Evolutionary conservation across 169 alveolate species (phyloP).

Genomic region (Amoebophrya sp.): DNA sequence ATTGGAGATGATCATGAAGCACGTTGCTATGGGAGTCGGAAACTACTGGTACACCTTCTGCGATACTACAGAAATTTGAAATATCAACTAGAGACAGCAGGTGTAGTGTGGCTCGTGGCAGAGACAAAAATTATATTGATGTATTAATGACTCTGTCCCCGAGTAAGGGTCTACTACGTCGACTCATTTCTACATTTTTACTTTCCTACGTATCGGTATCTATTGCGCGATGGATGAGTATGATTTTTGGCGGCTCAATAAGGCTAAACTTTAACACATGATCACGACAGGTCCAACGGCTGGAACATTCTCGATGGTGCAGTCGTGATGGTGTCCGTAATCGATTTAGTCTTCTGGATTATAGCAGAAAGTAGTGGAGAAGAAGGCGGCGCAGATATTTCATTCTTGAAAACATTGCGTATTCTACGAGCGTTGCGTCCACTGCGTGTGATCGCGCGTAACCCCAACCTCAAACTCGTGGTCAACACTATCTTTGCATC

Average conservation of each 20-base stretch:
- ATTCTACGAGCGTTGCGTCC: slow-evolving; percentile 63
- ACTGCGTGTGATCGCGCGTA: slow-evolving; percentile 60
- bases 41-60: slow-evolving; percentile 45
- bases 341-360: slow-evolving; percentile 30
- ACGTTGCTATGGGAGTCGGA: slow-evolving; percentile 33
- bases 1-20: slow-evolving; percentile 30
- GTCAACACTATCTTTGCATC: slow-evolving; percentile 61
- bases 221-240: no score
- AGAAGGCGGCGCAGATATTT: background rate
- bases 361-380: background rate
- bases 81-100: no score
- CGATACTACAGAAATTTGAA: no score
- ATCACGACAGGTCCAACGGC: no score
- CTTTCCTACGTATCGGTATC: no score
- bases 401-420: slow-evolving; percentile 53
- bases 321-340: slow-evolving; percentile 36
- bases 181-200: no score
- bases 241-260: no score
- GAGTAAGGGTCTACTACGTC: no score
- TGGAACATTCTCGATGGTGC: slow-evolving; percentile 49
- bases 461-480: slow-evolving; percentile 56
- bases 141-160: no score
- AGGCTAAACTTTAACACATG: no score
- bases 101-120: no score
- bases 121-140: no score